Percentiles rank a stretch among this genome's conserved stretches.
phyloP scores from a whole-genome alignment of 2,329 filamentous ascomycete genomes.

The Eurotiales sp. region DNA sequence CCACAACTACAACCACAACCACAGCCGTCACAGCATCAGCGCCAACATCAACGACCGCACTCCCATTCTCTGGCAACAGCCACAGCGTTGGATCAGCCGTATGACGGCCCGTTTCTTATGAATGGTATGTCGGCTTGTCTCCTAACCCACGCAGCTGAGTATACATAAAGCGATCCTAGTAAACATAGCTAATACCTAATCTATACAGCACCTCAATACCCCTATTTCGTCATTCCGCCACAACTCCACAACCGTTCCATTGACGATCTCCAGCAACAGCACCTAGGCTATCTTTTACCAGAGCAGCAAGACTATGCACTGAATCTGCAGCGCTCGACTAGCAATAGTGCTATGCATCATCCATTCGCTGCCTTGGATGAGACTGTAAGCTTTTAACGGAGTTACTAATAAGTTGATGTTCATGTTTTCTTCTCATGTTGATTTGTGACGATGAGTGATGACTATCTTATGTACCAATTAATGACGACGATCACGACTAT shows the following conservation, averaged over 20 bases:
- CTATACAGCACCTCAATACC: neutral
- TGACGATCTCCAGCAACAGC: neutral
- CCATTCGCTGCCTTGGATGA: neutral
- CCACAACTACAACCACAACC: neutral
- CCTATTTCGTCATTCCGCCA: conserved; percentile 3
- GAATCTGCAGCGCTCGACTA: no score
- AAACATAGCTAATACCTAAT: no score
- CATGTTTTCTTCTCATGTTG: neutral
- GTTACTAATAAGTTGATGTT: neutral
- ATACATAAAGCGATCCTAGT: neutral
- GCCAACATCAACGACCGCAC: neutral
- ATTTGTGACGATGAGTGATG: neutral
- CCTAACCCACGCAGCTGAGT: neutral
- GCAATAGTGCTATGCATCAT: neutral
- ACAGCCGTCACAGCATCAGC: neutral
- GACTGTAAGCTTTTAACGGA: neutral
- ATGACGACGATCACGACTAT: no score
- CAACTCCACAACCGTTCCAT: neutral
- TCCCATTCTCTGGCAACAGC: neutral
- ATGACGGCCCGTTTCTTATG: neutral
- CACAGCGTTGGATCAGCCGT: neutral
- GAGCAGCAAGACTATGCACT: neutral
- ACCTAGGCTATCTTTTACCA: neutral
- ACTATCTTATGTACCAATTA: no score
- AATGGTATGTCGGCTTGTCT: neutral